These are phyloP conservation scores for Kwoniella sp. DNA, from an alignment of 768 basidiomycete genomes.

Conservation along the genomic window DNA sequence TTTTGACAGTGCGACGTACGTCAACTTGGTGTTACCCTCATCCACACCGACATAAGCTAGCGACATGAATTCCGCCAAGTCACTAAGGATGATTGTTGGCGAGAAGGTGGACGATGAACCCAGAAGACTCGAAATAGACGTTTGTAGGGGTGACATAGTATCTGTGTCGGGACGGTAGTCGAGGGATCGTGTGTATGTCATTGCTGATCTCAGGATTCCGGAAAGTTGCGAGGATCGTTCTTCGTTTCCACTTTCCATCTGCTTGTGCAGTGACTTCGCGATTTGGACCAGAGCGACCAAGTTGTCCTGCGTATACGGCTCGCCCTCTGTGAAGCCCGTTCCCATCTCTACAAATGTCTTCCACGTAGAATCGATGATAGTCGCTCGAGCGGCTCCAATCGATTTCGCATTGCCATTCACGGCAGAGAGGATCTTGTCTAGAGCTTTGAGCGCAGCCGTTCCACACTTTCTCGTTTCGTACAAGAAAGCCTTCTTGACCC, in stretches of 20 bases:
- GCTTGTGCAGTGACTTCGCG: constrained; percentile 62
- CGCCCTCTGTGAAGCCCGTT: constrained; percentile 26
- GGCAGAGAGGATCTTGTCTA: constrained; percentile 74
- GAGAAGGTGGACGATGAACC: constrained; percentile 67
- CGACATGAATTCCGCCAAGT: constrained; percentile 80
- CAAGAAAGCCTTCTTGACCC: constrained; percentile 71
- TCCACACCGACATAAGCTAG: constrained; percentile 74
- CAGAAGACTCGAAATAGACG: constrained; percentile 71
- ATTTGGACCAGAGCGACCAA: constrained; percentile 78
- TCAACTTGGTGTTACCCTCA: constrained; percentile 60
- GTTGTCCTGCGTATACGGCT: constrained; percentile 79
- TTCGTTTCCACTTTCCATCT: constrained; percentile 63
- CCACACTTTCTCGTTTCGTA: constrained; percentile 70
- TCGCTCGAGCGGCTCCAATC: constrained; percentile 55
- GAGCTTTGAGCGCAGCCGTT: constrained; percentile 78
- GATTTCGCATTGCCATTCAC: constrained; percentile 19
- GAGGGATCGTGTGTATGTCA: constrained; percentile 75
- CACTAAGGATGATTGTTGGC: constrained; percentile 71
- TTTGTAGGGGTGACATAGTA: constrained; percentile 63
- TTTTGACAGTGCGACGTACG: constrained; percentile 88
- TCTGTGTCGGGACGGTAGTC: constrained; percentile 91
- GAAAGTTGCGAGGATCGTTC: constrained; percentile 69
- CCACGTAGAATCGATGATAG: constrained; percentile 66
- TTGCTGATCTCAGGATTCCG: constrained; percentile 72
- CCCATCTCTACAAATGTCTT: constrained; percentile 69